These are phyloP conservation scores for Rhodotorula sphaerocarpa DNA, from an alignment of 768 basidiomycete genomes.

Conservation along the genomic window DNA sequence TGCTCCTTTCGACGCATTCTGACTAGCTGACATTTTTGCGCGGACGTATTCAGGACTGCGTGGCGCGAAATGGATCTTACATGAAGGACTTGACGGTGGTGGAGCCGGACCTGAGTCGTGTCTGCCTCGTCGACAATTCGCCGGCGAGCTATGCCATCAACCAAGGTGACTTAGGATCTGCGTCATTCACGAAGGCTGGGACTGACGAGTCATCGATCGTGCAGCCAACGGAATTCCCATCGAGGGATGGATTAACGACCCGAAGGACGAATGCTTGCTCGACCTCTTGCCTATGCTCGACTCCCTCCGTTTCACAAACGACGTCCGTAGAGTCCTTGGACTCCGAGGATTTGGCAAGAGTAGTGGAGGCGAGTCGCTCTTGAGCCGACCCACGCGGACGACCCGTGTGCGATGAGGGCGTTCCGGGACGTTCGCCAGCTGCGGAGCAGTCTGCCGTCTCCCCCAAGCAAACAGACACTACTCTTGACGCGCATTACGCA, in stretches of 20 bases:
- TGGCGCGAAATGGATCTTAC: constrained; percentile 84
- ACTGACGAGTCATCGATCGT: background rate
- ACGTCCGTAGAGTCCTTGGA: constrained; percentile 86
- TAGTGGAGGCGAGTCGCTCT: background rate
- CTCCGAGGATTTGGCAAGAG: constrained; percentile 46
- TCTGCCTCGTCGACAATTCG: constrained; percentile 93
- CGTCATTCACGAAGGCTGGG: background rate
- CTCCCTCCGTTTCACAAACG: constrained; percentile 87
- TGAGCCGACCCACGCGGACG: too few species aligned
- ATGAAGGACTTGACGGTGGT: constrained; percentile 84
- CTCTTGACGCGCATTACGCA: too few species aligned
- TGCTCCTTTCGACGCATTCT: background rate
- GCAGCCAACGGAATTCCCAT: constrained; percentile 96
- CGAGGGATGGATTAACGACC: constrained; percentile 98
- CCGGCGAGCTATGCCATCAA: constrained; percentile 85
- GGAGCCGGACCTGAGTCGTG: constrained; percentile 79
- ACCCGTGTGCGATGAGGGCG: too few species aligned
- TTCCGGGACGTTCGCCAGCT: too few species aligned
- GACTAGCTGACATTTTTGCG: background rate
- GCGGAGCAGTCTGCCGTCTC: too few species aligned
- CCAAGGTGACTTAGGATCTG: constrained; percentile 57
- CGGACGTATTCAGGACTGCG: constrained; percentile 62
- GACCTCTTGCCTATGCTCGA: constrained; percentile 93
- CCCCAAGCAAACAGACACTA: too few species aligned
- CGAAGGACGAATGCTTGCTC: constrained; percentile 87